Conservation (phyloP, 495 filamentous ascomycete genomes). For the Aspergillus affinis region DNA sequence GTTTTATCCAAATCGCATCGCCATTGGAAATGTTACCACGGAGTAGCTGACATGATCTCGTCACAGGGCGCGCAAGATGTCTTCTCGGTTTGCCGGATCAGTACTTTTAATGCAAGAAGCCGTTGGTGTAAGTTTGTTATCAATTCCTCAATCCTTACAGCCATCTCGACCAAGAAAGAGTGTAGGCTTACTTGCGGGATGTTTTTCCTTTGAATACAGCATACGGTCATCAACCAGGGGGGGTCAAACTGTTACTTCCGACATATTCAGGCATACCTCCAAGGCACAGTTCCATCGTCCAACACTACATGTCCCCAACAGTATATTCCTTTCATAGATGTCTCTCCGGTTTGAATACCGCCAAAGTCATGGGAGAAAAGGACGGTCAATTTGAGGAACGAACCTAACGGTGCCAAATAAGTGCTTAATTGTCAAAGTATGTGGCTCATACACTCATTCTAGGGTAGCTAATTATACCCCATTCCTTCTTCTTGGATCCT, state of each 20-base stretch:
- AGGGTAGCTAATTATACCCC: no score
- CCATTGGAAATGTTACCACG: not conserved
- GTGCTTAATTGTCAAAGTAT: no score
- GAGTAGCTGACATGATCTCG: conserved; percentile 11
- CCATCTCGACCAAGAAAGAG: conserved; percentile 10
- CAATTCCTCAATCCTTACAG: conserved; percentile 8
- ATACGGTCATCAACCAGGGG: conserved; percentile 17
- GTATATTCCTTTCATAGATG: conserved; percentile 15
- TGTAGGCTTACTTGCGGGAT: conserved; percentile 6
- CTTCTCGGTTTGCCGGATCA: conserved; percentile 27
- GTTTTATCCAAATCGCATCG: conserved; percentile 12
- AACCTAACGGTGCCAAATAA: no score
- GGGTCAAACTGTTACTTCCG: conserved; percentile 9
- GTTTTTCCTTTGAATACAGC: conserved; percentile 16
- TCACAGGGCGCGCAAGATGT: conserved; percentile 50
- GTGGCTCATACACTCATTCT: no score
- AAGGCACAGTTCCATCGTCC: conserved; percentile 13
- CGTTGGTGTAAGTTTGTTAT: conserved; percentile 23
- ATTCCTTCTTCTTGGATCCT: no score
- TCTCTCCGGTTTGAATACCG: conserved; percentile 1
- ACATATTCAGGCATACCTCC: conserved; percentile 14
- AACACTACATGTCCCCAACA: conserved; percentile 11
- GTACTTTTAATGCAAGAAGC: conserved; percentile 24
- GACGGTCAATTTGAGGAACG: no score
- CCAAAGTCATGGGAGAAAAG: no score